Conservation (phyloP, 768 basidiomycete species). For the Pleurotus sapidus region DNA sequence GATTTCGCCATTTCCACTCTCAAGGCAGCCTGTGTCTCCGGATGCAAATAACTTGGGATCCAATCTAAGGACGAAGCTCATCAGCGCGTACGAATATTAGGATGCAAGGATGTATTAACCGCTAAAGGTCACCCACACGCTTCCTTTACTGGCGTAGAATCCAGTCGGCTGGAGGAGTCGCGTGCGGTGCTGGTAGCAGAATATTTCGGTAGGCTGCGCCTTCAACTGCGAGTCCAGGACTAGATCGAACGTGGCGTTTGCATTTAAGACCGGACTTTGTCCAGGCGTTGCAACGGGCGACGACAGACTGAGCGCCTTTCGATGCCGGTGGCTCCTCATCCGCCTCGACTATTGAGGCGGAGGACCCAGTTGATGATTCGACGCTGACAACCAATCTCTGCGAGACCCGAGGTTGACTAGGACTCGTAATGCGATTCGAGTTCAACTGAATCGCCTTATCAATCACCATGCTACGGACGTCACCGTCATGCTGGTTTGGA, state of each 20-base stretch:
- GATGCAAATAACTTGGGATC: conserved; percentile 64
- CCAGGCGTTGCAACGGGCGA: conserved; percentile 56
- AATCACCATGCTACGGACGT: neutral
- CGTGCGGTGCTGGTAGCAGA: conserved; percentile 66
- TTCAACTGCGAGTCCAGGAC: conserved; percentile 23
- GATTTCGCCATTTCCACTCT: conserved; percentile 51
- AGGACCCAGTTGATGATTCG: neutral
- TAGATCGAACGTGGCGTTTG: conserved; percentile 50
- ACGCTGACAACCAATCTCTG: neutral
- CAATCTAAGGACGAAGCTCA: conserved; percentile 43
- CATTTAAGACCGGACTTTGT: conserved; percentile 69
- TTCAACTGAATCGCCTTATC: conserved; percentile 3
- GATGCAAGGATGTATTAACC: conserved; percentile 31
- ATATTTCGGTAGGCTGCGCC: conserved; percentile 38
- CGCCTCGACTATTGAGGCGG: neutral
- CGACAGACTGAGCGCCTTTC: neutral
- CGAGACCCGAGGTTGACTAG: neutral
- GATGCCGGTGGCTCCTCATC: neutral
- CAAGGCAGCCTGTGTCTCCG: conserved; percentile 57
- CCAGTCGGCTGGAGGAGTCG: conserved; percentile 50
- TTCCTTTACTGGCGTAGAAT: conserved; percentile 50
- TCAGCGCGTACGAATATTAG: neutral
- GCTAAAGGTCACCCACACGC: conserved; percentile 54
- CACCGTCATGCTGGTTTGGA: neutral
- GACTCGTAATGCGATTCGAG: neutral